These are phyloP conservation scores for Colletotrichum lupini DNA, from an alignment of 2,329 filamentous ascomycete genomes.

Conservation along the genomic window DNA sequence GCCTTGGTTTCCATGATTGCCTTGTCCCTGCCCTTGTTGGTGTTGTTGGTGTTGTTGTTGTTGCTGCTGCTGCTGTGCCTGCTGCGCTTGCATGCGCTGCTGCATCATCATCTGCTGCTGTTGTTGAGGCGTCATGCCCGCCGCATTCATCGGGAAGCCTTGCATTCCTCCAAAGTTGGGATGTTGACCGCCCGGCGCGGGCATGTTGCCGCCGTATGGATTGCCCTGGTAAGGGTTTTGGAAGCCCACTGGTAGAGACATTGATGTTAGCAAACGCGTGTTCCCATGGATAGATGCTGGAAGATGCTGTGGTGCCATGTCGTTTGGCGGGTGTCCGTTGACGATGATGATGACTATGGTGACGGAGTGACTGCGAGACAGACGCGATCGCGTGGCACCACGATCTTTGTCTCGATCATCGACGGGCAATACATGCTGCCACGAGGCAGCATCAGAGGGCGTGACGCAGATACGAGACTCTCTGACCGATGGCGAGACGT, in stretches of 20 bases:
- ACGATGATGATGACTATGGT: neutral
- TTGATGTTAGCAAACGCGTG: constrained; percentile 44
- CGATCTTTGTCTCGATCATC: neutral
- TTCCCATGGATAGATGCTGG: constrained; percentile 33
- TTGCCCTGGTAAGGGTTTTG: constrained; percentile 68
- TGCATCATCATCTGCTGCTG: constrained; percentile 42
- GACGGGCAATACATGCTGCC: constrained; percentile 5
- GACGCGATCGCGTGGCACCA: neutral
- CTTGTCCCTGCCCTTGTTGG: constrained; percentile 51
- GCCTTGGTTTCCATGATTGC: constrained; percentile 39
- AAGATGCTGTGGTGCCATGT: constrained; percentile 20
- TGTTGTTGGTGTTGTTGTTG: constrained; percentile 50
- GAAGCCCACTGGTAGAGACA: constrained; percentile 60
- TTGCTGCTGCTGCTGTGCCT: constrained; percentile 45
- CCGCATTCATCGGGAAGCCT: constrained; percentile 66
- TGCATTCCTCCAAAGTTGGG: constrained; percentile 62
- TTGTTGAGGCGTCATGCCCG: constrained; percentile 56
- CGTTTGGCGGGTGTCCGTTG: neutral
- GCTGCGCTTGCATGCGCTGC: constrained; percentile 39
- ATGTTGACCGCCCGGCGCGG: constrained; percentile 60
- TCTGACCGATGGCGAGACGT: neutral
- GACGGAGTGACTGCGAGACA: neutral
- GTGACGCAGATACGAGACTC: constrained; percentile 20
- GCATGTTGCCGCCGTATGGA: constrained; percentile 65
- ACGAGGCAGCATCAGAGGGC: constrained; percentile 12